These are phyloP conservation scores for Rhinocladiella mackenziei DNA, from an alignment of 2,329 filamentous ascomycete genomes.

Conservation along the genomic window DNA sequence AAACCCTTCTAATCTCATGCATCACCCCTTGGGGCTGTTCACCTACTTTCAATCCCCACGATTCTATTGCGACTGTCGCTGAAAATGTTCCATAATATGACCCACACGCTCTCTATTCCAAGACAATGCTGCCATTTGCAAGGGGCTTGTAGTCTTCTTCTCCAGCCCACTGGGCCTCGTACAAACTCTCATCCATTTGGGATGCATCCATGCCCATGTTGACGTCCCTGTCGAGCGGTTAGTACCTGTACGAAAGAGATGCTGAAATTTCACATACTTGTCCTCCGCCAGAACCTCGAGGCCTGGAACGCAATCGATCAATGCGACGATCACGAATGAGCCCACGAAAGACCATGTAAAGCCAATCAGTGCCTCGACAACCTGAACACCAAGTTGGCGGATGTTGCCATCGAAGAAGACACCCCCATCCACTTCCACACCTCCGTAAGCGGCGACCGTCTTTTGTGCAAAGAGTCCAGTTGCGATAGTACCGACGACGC, in stretches of 20 bases:
- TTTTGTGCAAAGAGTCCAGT: constrained; percentile 51
- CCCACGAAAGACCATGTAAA: constrained; percentile 51
- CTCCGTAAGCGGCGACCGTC: constrained; percentile 51
- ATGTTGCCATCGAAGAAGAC: constrained; percentile 53
- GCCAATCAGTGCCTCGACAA: constrained; percentile 50
- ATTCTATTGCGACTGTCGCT: neutral
- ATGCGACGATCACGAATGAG: constrained; percentile 47
- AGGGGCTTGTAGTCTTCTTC: constrained; percentile 32
- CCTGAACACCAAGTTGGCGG: constrained; percentile 48
- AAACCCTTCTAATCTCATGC: too few species aligned
- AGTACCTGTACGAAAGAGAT: constrained; percentile 1
- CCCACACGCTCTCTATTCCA: constrained; percentile 11
- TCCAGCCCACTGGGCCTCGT: constrained; percentile 36
- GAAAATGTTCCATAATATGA: neutral
- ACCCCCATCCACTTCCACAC: constrained; percentile 47
- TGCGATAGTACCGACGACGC: constrained; percentile 48
- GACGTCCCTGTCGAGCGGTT: constrained; percentile 35
- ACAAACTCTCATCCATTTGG: constrained; percentile 49
- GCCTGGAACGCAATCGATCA: constrained; percentile 52
- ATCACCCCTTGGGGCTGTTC: too few species aligned
- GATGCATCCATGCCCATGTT: constrained; percentile 49
- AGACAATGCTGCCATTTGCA: constrained; percentile 16
- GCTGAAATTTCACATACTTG: constrained; percentile 41
- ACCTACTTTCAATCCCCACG: neutral
- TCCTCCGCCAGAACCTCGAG: constrained; percentile 51